A percentile compares a stretch with the other conserved stretches of the same genome.
These are phyloP conservation scores for Halteria grandinella DNA, from an alignment of 73 alveolate genomes.

Conservation along the genomic window DNA sequence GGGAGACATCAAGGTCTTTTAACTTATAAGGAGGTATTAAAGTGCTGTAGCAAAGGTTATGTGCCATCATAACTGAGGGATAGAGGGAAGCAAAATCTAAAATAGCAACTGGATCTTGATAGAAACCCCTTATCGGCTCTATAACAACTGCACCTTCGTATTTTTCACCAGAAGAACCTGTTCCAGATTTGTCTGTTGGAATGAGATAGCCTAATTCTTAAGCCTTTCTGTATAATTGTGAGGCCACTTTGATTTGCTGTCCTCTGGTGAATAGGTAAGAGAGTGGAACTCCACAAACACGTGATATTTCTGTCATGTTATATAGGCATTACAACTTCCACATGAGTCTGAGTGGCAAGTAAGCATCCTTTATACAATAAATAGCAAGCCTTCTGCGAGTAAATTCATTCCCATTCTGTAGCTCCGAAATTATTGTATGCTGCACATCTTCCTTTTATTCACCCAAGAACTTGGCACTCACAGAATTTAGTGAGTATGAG, in stretches of 20 bases:
- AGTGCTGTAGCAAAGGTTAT: conserved; percentile 98
- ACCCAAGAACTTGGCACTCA: conserved; percentile 94
- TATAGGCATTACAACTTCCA: conserved; percentile 86
- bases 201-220: conserved; percentile 83
- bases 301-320: conserved; percentile 88
- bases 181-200: conserved; percentile 94
- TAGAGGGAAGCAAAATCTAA: conserved; percentile 99
- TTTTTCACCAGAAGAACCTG: conserved; percentile 82
- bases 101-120: conserved; percentile 98
- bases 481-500: conserved; percentile 97
- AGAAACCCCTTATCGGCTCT: conserved; percentile 95
- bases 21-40: conserved; percentile 64
- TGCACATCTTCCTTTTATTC: conserved; percentile 99
- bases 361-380: conserved; percentile 97
- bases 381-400: conserved; percentile 97
- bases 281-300: conserved; percentile 95
- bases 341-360: conserved; percentile 92
- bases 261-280: conserved; percentile 96
- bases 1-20: conserved; percentile 64
- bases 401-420: conserved; percentile 43
- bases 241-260: conserved; percentile 95
- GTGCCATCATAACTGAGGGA: conserved; percentile 99
- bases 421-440: conserved; percentile 72
- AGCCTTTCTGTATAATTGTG: conserved; percentile 93
- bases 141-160: conserved; percentile 99